These are phyloP conservation scores for Zygosaccharomyces sapae DNA, from an alignment of 1,139 yeast genomes.

Conservation along the genomic window DNA sequence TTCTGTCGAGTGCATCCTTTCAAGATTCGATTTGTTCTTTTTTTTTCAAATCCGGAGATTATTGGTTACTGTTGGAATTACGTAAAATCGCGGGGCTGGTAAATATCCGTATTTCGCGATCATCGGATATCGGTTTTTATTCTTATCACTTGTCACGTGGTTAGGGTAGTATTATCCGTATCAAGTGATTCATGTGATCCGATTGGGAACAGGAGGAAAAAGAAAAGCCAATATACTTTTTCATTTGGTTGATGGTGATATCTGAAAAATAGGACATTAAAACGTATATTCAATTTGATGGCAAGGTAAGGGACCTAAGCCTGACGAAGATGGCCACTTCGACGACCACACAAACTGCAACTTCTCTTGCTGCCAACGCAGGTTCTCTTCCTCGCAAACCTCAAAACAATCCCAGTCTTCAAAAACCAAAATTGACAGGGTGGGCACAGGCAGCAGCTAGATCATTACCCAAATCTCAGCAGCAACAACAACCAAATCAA, in stretches of 20 bases:
- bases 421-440: conserved; percentile 29
- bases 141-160: no score
- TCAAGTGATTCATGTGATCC: neutral
- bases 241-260: neutral
- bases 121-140: no score
- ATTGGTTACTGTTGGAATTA: neutral
- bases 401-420: conserved; percentile 2
- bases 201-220: no score
- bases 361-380: conserved; percentile 3
- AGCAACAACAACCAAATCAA: conserved; percentile 4
- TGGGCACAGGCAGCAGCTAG: conserved; percentile 36
- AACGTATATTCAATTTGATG: neutral
- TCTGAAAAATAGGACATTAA: neutral
- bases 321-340: conserved; percentile 5
- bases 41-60: neutral
- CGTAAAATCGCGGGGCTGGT: neutral
- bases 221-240: no score
- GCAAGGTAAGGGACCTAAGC: conserved; percentile 1
- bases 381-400: conserved; percentile 5
- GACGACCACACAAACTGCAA: conserved; percentile 4
- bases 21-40: neutral
- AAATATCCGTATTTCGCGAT: neutral
- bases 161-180: neutral
- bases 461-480: conserved; percentile 20
- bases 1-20: no score